phyloP scores from a whole-genome alignment of 176 grass and related monocot species.

The Carex pumila region DNA sequence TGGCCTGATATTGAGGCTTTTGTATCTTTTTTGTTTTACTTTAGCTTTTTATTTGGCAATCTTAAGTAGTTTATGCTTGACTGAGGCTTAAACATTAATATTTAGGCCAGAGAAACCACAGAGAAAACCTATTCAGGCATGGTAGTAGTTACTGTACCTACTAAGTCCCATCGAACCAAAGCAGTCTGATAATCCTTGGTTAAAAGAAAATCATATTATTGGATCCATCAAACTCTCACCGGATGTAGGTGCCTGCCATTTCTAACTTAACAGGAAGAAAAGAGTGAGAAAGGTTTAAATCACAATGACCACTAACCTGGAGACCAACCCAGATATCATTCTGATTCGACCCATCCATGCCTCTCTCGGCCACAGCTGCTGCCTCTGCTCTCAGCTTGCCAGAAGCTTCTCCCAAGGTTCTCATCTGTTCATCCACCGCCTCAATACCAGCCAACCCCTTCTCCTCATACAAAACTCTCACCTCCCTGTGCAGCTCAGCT shows the following conservation, averaged over 20 bases:
- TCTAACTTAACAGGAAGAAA: background rate
- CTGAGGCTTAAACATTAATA: background rate
- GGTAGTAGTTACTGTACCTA: background rate
- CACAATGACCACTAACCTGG: slow-evolving; percentile 27
- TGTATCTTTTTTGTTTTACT: background rate
- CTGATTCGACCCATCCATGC: slow-evolving; percentile 76
- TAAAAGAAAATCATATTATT: background rate
- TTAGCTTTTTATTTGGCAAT: background rate
- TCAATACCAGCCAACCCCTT: slow-evolving; percentile 76
- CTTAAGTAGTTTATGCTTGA: background rate
- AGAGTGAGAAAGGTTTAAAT: background rate
- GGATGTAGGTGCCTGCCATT: background rate
- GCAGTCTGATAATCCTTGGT: background rate
- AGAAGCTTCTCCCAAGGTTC: slow-evolving; percentile 49
- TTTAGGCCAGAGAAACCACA: background rate
- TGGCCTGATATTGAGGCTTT: background rate
- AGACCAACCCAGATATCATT: slow-evolving; percentile 93
- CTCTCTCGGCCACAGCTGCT: slow-evolving; percentile 57
- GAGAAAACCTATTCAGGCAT: background rate
- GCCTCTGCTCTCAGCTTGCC: slow-evolving; percentile 62
- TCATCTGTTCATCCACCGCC: slow-evolving; percentile 85
- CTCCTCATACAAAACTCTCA: slow-evolving; percentile 76
- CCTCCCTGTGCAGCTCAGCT: slow-evolving; percentile 87
- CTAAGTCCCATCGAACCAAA: background rate
- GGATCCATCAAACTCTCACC: background rate